Evolutionary conservation across 2,329 filamentous ascomycete species (phyloP), one percentile per base, ranked within the genome.

Genomic region (Hypomyces rosellus): DNA sequence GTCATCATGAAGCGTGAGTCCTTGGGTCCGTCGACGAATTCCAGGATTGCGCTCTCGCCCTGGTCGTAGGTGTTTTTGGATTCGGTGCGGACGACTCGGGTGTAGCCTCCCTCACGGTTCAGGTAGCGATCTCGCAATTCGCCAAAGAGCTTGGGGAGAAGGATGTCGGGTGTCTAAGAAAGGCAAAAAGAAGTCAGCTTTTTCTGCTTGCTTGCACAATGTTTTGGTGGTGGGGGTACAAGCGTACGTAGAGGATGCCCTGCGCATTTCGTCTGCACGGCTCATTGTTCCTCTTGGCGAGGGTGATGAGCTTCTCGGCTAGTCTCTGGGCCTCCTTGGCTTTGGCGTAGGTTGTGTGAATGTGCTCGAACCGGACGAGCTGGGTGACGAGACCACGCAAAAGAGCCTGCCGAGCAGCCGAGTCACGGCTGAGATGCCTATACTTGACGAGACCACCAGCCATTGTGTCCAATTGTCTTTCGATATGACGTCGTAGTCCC

Each of bases 1-100:
- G 91, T 96, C 80, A 97, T 84, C 62, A 89, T 89, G 72, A 96
- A 96, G 34, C 91, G 87, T 75, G 96, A 88, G 70, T 99, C 93
- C 66, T 85, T 87, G 34, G 90, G 89, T 34, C 92, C 91, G 69
- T 99, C 93, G 54, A 99, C 91, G 33, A 99, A 81, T 71, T 97
- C 90, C 44, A 99, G 84, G 56, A 99, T 91, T 18, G 93, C 92
- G 34, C 86, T 91, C 56, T 85, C 81, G 8, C 88, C 92, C 72
- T 96, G 89, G 69, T 97, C 92, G 66, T 77, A 76, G 63, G 81
- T 79, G 68, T 92, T 89, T 62, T 87, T 81, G 51, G 93, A 88
- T 71, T 97, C 92, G 57, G 95, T 90, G 59, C 90, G 88, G 44
- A 96, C 82, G 11, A 99, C 88, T 40, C 93, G 88, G 15, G 93